Base-by-base conservation (phyloP, 208 protist genomes). In the Trypanosoma caninum region DNA sequence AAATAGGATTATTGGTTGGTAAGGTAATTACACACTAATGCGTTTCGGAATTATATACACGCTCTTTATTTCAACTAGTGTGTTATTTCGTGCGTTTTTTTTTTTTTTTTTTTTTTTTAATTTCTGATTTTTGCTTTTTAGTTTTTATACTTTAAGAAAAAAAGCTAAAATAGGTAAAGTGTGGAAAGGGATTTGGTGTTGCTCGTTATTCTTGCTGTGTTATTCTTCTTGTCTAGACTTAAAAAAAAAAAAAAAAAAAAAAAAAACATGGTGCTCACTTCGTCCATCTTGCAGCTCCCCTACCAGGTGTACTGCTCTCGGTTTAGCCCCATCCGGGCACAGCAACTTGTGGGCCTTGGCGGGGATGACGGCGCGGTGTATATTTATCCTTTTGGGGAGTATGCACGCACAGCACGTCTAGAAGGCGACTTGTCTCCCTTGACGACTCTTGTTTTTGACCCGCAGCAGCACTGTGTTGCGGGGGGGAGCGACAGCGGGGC, bases 401-500 rank as follows among this genome's bases (percentile, higher is more conserved):
- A 78, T 52, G 61, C 73, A 1, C 70, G 73, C n/a, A 40, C 45
- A 11, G 70, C 82, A n/a, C 76, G 72, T 33, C 72, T 93, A 31
- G 73, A 85, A 28, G 80, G 82, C 1, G 52, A 82, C 10, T 23
- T 53, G 4, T 78, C 80, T 8, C 69, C 80, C 5, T 72, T 86
- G 27, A 89, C 87, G 13, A 69, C 87, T 0, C 46, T 93, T 37
- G 78, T 69, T 16, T 90, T 93, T 64, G 76, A 84, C 51, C 48
- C 66, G 8, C 72, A 84, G 51, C 83, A 90, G 51, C 69, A 55
- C 23, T 46, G 50, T 35, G 62, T 91, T 3, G 76, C 75, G 5
- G 87, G 73, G 3, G 87, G 87, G 42, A 82, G 68, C 57, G 80
- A 88, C 35, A 69, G 47, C 6, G 87, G 84, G 33, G 60, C 65